Percentiles rank a stretch among this genome's conserved stretches.
phyloP scores from a whole-genome alignment of 495 filamentous ascomycete genomes.

The Penicillium malachiteum region DNA sequence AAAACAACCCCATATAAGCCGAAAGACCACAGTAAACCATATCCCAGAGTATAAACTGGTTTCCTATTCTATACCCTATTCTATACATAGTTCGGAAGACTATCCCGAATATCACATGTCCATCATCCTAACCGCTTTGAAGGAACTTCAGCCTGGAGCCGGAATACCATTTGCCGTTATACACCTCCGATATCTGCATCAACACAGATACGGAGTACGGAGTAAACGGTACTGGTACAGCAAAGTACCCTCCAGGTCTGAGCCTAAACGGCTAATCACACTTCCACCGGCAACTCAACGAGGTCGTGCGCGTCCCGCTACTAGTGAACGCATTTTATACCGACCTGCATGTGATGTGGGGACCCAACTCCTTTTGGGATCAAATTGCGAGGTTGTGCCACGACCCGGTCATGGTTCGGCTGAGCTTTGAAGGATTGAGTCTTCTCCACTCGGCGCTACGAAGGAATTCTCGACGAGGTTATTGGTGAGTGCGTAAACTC shows the following conservation, averaged over 20 bases:
- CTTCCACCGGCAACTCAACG: neutral
- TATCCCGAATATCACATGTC: too few relatives aligned
- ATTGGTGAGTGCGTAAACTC: too few relatives aligned
- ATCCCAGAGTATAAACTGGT: neutral
- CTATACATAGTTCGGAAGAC: too few relatives aligned
- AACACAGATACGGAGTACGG: too few relatives aligned
- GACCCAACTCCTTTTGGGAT: neutral
- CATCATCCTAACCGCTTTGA: too few relatives aligned
- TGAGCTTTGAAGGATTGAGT: neutral
- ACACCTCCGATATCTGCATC: too few relatives aligned
- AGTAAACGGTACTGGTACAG: neutral
- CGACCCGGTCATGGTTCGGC: neutral
- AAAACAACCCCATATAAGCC: neutral
- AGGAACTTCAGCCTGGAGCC: too few relatives aligned
- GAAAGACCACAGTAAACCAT: neutral
- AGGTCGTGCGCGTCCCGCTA: too few relatives aligned
- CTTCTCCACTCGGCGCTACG: too few relatives aligned
- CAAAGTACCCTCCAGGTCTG: neutral
- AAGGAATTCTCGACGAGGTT: too few relatives aligned
- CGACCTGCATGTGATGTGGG: slow-evolving; percentile 12
- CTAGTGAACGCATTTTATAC: neutral
- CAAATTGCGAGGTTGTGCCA: slow-evolving; percentile 1
- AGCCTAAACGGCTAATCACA: neutral
- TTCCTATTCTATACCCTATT: too few relatives aligned
- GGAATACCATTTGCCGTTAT: too few relatives aligned